These are phyloP conservation scores for Penicillium concentricum DNA, from an alignment of 2,329 filamentous ascomycete genomes.

Conservation along the genomic window DNA sequence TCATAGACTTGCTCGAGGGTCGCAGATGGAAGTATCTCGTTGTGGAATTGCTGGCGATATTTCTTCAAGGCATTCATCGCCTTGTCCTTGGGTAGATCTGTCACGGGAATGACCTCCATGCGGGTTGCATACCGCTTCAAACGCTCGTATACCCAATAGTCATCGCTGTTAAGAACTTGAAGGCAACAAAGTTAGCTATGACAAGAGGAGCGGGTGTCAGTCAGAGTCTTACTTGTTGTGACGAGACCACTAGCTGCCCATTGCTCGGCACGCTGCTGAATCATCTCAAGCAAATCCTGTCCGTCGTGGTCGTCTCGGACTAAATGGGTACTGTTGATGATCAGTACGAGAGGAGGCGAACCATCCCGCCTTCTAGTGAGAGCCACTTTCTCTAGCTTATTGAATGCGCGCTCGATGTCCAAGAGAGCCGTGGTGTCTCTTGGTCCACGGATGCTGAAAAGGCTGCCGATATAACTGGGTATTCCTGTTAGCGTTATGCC, in stretches of 20 bases:
- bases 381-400: slow-evolving; percentile 96
- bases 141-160: slow-evolving; percentile 97
- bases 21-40: slow-evolving; percentile 53
- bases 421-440: slow-evolving; percentile 87
- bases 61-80: slow-evolving; percentile 74
- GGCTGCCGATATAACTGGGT: slow-evolving; percentile 69
- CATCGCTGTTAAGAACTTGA: slow-evolving; percentile 89
- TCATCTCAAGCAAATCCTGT: slow-evolving; percentile 86
- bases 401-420: slow-evolving; percentile 94
- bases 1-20: slow-evolving; percentile 78
- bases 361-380: slow-evolving; percentile 60
- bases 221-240: slow-evolving; percentile 56
- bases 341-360: slow-evolving; percentile 76
- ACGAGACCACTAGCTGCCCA: slow-evolving; percentile 92
- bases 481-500: slow-evolving; percentile 9
- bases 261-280: slow-evolving; percentile 92
- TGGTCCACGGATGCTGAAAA: slow-evolving; percentile 92
- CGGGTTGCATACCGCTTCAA: slow-evolving; percentile 88
- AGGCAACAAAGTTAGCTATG: neutral
- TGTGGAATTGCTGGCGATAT: slow-evolving; percentile 78
- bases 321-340: slow-evolving; percentile 91
- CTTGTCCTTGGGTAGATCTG: slow-evolving; percentile 74
- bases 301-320: slow-evolving; percentile 89
- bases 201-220: neutral
- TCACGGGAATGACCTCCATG: slow-evolving; percentile 88